Conservation (phyloP, 768 basidiomycete genomes). For the Russula abietina region DNA sequence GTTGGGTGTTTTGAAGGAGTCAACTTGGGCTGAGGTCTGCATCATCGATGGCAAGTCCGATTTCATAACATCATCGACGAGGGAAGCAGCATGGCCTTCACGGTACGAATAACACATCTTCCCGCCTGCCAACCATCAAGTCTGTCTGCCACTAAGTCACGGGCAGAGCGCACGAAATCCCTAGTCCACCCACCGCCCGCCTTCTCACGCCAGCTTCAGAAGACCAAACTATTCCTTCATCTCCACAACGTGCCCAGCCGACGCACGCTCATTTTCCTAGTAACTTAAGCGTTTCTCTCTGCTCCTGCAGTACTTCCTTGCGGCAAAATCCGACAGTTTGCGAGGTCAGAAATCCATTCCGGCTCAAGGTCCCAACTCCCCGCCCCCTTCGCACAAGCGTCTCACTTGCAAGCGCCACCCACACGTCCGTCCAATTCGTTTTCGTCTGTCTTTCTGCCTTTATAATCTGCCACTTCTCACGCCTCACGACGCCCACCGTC, state of each 20-base stretch:
- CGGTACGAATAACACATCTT: constrained; percentile 59
- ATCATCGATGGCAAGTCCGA: too few relatives aligned
- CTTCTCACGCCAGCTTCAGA: constrained; percentile 63
- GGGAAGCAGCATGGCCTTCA: too few relatives aligned
- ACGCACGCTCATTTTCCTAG: constrained; percentile 54
- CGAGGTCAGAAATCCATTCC: constrained; percentile 78
- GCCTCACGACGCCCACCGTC: too few relatives aligned
- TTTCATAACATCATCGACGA: too few relatives aligned
- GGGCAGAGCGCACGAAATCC: constrained; percentile 63
- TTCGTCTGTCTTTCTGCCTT: too few relatives aligned
- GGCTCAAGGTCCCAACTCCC: constrained; percentile 74
- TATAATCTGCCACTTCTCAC: too few relatives aligned
- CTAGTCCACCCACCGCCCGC: constrained; percentile 63
- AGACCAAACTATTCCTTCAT: constrained; percentile 61
- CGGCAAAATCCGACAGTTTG: constrained; percentile 66
- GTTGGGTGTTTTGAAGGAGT: too few relatives aligned
- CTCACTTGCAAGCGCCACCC: constrained; percentile 70
- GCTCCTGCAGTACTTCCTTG: constrained; percentile 49
- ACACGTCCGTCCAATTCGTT: too few relatives aligned
- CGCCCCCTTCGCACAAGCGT: constrained; percentile 55
- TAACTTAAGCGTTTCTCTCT: constrained; percentile 45
- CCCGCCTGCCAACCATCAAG: constrained; percentile 42
- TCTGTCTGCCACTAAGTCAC: constrained; percentile 61
- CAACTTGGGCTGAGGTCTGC: too few relatives aligned
- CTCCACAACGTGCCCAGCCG: constrained; percentile 47